These are phyloP conservation scores for Coniochaeta sp. DNA, from an alignment of 2,329 filamentous ascomycete genomes.

Conservation along the genomic window DNA sequence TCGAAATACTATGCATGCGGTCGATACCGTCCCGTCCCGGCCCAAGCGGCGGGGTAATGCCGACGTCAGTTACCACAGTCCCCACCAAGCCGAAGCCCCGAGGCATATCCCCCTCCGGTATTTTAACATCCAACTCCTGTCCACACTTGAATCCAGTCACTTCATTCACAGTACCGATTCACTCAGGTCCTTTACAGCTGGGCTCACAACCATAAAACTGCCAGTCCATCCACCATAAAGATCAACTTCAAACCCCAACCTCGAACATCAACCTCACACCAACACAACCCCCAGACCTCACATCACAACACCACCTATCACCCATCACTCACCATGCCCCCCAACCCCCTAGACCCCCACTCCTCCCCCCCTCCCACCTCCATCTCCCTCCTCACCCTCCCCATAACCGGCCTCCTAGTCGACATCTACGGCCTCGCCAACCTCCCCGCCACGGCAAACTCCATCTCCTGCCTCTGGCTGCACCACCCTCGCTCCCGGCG, in stretches of 20 bases:
- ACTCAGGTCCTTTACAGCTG: no score
- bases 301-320: not conserved
- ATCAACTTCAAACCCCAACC: no score
- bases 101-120: not conserved
- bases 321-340: conserved; percentile 7
- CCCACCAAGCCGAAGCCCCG: not conserved
- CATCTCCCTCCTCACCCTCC: conserved; percentile 59
- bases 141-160: no score
- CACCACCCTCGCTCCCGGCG: conserved; percentile 71
- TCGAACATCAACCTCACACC: no score
- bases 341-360: not conserved
- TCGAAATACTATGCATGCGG: no score
- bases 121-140: not conserved
- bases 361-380: conserved; percentile 27
- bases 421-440: conserved; percentile 78
- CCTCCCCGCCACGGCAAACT: conserved; percentile 43
- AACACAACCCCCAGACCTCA: not conserved
- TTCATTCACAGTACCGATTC: no score
- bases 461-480: conserved; percentile 80
- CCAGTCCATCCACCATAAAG: no score
- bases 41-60: not conserved
- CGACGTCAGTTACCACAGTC: not conserved
- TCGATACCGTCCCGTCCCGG: not conserved
- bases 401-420: conserved; percentile 71
- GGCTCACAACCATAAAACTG: no score